Base-by-base conservation (phyloP, 768 basidiomycete species). In the Flagelloscypha sp. region DNA sequence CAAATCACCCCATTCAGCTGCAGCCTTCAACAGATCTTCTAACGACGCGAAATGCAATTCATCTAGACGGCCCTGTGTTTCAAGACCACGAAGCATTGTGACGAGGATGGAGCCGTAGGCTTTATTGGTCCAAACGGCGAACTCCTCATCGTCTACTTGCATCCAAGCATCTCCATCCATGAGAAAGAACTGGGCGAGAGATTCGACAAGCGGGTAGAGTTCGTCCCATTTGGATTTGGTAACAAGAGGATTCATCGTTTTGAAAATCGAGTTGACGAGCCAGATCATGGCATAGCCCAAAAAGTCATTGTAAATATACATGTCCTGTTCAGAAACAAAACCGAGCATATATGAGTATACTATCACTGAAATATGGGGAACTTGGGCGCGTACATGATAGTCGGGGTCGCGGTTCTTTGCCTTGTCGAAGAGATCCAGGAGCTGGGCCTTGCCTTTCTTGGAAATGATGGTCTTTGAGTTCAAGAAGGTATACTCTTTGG, bases 271-370 rank as follows among this genome's bases (percentile, higher is more conserved):
- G 40, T 64, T 56, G n/a, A 65, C 48, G 34, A 63, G 49, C 33
- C 59, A 54, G 17, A 62, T 45, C n/a, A 60, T 36, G 10, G 48
- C 62, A 28, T 59, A 58, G 2, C 48, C 11, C 25, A 52, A 58
- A 36, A 58, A 60, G 41, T 62, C 55, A 31, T 62, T 57, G 42
- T 59, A 58, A 23, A 58, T 49, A 33, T 58, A 60, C 52, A 61
- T 56, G 27, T 53, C 51, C 31, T 16, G 8, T 31, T 9, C 16
- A 17, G 30, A 31, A 17, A 8, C 12, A 8, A 17, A n/a, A n/a
- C n/a, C n/a, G n/a, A n/a, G n/a, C n/a, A n/a, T n/a, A n/a, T n/a
- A n/a, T n/a, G n/a, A n/a, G n/a, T n/a, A n/a, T n/a, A n/a, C n/a
- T n/a, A n/a, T n/a, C n/a, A n/a, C n/a, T n/a, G n/a, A n/a, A n/a